phyloP scores from a whole-genome alignment of 2,329 filamentous ascomycete species.

The Fonsecaea erecta region DNA sequence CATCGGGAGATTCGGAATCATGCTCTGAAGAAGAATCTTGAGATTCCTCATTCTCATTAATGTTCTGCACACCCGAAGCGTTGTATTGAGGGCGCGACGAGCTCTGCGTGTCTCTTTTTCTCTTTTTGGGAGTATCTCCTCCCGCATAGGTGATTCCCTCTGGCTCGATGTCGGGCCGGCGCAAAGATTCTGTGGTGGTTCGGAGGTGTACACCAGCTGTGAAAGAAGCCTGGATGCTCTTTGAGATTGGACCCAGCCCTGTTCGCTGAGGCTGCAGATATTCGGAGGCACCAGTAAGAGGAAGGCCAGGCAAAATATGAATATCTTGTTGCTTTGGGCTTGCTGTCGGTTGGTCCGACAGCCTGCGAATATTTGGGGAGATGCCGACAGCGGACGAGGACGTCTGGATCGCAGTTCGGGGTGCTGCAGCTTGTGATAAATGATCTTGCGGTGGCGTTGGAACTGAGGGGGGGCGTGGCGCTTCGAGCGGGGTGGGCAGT shows the following conservation, averaged over 20 bases:
- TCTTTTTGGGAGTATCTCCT: not conserved
- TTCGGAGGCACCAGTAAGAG: not conserved
- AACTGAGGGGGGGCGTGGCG: constrained; percentile 6
- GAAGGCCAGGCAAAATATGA: not conserved
- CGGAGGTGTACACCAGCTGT: not conserved
- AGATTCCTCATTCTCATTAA: not conserved
- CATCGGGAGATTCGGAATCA: not conserved
- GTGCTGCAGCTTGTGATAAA: not conserved
- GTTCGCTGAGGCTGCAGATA: not conserved
- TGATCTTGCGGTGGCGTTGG: not conserved
- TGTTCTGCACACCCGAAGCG: not conserved
- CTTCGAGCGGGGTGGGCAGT: not conserved
- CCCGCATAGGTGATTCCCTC: not conserved
- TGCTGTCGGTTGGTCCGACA: not conserved
- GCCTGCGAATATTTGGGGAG: not conserved
- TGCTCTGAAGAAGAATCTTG: not conserved
- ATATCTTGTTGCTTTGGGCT: not conserved
- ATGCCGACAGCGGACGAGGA: not conserved
- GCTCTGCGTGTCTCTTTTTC: not conserved
- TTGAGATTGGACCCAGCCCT: not conserved
- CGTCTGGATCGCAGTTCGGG: not conserved
- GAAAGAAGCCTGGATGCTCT: not conserved
- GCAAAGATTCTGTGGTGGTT: not conserved
- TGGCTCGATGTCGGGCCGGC: not conserved
- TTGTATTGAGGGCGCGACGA: not conserved